phyloP scores from a whole-genome alignment of 805 yeast genomes.

The Lachancea nothofagi region DNA sequence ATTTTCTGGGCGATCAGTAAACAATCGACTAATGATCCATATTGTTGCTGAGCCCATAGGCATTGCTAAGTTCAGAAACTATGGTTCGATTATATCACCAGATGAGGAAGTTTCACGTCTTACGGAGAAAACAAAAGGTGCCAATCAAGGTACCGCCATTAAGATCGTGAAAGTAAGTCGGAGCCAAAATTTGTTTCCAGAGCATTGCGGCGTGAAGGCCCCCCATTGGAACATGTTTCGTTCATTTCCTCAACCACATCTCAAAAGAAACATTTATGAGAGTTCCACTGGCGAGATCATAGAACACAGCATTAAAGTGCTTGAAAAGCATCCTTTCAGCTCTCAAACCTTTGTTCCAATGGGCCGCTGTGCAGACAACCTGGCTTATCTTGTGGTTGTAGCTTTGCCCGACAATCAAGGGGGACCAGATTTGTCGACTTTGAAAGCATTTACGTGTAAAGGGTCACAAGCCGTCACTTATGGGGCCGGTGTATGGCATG shows the following conservation, averaged over 20 bases:
- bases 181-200: constrained; percentile 45
- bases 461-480: constrained; percentile 91
- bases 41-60: constrained; percentile 55
- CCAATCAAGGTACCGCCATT: constrained; percentile 92
- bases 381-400: constrained; percentile 74
- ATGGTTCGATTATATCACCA: constrained; percentile 76
- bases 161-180: constrained; percentile 73
- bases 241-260: constrained; percentile 68
- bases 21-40: not conserved
- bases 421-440: constrained; percentile 56
- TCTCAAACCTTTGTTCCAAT: constrained; percentile 91
- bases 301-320: constrained; percentile 53
- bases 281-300: constrained; percentile 4
- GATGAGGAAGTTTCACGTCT: constrained; percentile 51
- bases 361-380: constrained; percentile 57
- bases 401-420: constrained; percentile 50
- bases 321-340: constrained; percentile 85
- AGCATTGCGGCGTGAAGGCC: constrained; percentile 40
- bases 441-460: constrained; percentile 65
- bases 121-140: constrained; percentile 40
- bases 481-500: constrained; percentile 81
- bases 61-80: constrained; percentile 58
- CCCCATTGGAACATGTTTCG: constrained; percentile 83
- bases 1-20: not conserved
- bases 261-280: constrained; percentile 32